Conservation (phyloP, 345 rosid genomes). For the Lepidium didymum region DNA sequence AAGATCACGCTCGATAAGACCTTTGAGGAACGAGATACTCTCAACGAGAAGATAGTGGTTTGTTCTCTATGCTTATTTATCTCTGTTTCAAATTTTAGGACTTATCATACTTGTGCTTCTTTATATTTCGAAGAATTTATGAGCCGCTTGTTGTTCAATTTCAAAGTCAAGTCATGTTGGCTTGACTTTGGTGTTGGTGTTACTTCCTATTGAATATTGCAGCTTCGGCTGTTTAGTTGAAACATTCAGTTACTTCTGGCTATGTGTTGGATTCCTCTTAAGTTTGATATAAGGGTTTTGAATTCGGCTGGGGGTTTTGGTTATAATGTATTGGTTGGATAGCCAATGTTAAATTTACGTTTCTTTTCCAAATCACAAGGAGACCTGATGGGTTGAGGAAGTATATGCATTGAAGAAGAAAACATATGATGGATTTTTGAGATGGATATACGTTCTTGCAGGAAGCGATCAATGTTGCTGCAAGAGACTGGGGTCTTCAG, state of each 20-base stretch:
- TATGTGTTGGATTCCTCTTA: background rate
- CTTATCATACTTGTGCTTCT: background rate
- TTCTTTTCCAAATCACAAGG: background rate
- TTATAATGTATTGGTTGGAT: background rate
- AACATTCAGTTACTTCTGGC: background rate
- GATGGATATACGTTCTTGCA: slow-evolving; percentile 26
- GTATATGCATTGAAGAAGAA: background rate
- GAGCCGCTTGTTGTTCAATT: background rate
- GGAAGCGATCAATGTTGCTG: slow-evolving; percentile 93
- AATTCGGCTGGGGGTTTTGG: background rate
- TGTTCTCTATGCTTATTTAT: slow-evolving; percentile 12
- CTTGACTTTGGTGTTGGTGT: background rate
- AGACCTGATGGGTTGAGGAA: background rate
- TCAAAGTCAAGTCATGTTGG: background rate
- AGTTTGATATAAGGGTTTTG: background rate
- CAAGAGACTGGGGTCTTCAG: slow-evolving; percentile 86
- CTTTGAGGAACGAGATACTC: slow-evolving; percentile 90
- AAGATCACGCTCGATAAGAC: slow-evolving; percentile 97
- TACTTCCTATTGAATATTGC: background rate
- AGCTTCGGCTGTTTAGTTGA: slow-evolving; percentile 8
- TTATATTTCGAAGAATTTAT: background rate
- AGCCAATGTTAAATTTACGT: background rate
- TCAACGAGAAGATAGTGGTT: slow-evolving; percentile 95
- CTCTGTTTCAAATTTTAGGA: background rate
- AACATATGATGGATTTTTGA: background rate